A percentile compares a stretch with the other conserved stretches of the same genome.
Conservation (phyloP, 768 basidiomycete species). For the Boletus vinaceobasis region DNA sequence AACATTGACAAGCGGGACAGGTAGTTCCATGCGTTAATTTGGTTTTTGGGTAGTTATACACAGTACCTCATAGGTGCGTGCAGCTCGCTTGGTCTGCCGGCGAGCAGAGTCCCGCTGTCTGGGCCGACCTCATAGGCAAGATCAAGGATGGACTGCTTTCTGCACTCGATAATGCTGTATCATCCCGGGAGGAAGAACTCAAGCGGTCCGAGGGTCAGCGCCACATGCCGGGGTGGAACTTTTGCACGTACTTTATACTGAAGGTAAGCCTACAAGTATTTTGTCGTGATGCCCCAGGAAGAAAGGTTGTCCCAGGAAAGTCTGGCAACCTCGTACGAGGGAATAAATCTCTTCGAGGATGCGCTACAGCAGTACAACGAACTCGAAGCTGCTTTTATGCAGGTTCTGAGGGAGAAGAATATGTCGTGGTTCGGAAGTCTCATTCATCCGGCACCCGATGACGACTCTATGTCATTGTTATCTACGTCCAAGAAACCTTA, state of each 20-base stretch:
- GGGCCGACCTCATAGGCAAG: slow-evolving; percentile 86
- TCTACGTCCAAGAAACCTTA: slow-evolving; percentile 80
- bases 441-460: slow-evolving; percentile 62
- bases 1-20: slow-evolving; percentile 85
- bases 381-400: slow-evolving; percentile 80
- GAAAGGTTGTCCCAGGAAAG: slow-evolving; percentile 65
- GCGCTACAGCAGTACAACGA: slow-evolving; percentile 88
- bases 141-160: slow-evolving; percentile 86
- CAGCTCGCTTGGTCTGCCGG: slow-evolving; percentile 76
- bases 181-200: slow-evolving; percentile 85
- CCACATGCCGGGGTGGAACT: slow-evolving; percentile 97
- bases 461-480: slow-evolving; percentile 82
- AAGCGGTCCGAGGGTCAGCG: slow-evolving; percentile 85
- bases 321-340: slow-evolving; percentile 87
- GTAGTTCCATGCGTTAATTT: slow-evolving; percentile 27
- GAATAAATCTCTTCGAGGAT: slow-evolving; percentile 86
- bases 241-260: slow-evolving; percentile 92
- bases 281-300: background rate
- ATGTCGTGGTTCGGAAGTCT: slow-evolving; percentile 91
- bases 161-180: slow-evolving; percentile 78
- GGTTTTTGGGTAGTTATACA: slow-evolving; percentile 10
- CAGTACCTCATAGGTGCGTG: slow-evolving; percentile 55
- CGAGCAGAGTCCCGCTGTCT: slow-evolving; percentile 70
- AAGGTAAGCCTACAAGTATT: slow-evolving; percentile 57
- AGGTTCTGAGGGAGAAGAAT: slow-evolving; percentile 71